Base-by-base conservation (phyloP, 139 green algal species). In the Ulvella scutata region DNA sequence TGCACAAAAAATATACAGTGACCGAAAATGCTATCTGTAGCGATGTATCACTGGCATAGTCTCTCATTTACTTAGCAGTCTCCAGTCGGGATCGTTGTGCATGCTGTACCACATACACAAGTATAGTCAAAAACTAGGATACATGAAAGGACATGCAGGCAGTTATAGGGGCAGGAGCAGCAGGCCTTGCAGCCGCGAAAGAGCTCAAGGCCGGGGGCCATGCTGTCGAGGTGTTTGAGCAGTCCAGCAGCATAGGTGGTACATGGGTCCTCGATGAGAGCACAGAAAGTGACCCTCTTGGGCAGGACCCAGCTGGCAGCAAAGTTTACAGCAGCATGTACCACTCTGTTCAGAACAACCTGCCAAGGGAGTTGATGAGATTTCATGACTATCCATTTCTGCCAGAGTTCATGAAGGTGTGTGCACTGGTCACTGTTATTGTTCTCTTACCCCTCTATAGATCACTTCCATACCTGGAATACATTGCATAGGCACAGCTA, bases 281-380 rank as follows among this genome's bases (percentile, higher is more conserved):
- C 17, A 43, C 44, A n/a, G 80, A 84, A 28, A 37, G 73, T 21
- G 84, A 87, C 62, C 74, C 74, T 4, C 59, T 87, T 38, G 79
- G 80, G 23, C n/a, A 7, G 13, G 37, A 84, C 17, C 31, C 74
- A 3, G 31, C 3, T n/a, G 61, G 33, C 10, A 38, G 4, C 9
- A 20, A 31, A n/a, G 79, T 91, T 17, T 80, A 84, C 77, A 79
- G 67, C 75, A 85, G 79, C 78, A 90, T 91, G 85, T 92, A 90
- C 76, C 38, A 37, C 17, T 34, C 35, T 26, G 75, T 95, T 26
- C 80, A 85, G 4, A 94, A 87, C 26, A 96, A 96, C 80, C 81
- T 96, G 36, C 90, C 90, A 1, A 75, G 89, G 0, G 77, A 94
- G 72, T 35, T 94, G 2, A 96, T 96, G 90, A 61, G 62, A 0